These are phyloP conservation scores for Corchorus capsularis DNA, from an alignment of 345 rosid genomes.

Conservation along the genomic window DNA sequence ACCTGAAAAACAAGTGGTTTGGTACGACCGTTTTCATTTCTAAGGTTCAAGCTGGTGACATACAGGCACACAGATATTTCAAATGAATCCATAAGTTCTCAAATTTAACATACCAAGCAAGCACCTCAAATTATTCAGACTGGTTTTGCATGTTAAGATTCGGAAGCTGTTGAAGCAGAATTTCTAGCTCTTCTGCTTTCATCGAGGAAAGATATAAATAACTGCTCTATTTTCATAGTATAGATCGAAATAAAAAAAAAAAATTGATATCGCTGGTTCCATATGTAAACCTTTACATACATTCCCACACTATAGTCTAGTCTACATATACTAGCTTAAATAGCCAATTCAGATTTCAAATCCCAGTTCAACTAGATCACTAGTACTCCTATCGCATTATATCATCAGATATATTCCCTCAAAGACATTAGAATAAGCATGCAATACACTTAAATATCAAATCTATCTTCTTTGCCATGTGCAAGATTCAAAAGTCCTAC, in stretches of 20 bases:
- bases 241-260: background rate
- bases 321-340: too few species aligned
- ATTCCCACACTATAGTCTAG: too few species aligned
- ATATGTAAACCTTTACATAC: background rate
- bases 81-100: background rate
- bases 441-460: constrained; percentile 20
- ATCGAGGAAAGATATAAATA: background rate
- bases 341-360: too few species aligned
- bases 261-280: background rate
- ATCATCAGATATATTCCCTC: background rate
- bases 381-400: background rate
- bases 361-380: too few species aligned
- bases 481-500: background rate
- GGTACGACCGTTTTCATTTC: background rate
- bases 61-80: background rate
- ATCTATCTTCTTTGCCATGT: background rate
- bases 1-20: background rate
- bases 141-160: background rate
- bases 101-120: background rate
- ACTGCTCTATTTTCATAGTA: background rate
- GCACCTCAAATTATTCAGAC: background rate
- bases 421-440: background rate
- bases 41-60: background rate
- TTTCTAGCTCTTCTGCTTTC: background rate
- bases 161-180: background rate